Evolutionary conservation across 352 stramenopile species (phyloP).

Genomic region (Globisporangium parvum): DNA sequence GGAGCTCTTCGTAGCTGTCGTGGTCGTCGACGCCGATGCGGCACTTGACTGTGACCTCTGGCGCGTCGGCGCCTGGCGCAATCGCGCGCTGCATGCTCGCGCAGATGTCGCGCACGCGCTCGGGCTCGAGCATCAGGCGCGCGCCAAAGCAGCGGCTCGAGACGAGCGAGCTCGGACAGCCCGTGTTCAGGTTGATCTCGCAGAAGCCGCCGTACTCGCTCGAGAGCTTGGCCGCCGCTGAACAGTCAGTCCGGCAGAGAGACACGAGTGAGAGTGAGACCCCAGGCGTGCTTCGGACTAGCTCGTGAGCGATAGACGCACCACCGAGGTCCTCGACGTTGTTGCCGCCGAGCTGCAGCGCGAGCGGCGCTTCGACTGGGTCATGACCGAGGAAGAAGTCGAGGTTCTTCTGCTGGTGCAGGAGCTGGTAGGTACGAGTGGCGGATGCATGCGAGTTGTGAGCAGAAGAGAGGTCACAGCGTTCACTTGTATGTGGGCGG

Average conservation of each 20-base stretch:
- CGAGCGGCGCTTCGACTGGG: constrained; percentile 78
- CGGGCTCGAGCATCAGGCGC: constrained; percentile 95
- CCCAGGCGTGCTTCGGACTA: no score
- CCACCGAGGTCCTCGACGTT: constrained; percentile 75
- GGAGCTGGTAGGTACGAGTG: constrained; percentile 40
- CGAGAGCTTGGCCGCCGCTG: constrained; percentile 66
- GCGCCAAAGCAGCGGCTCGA: constrained; percentile 93
- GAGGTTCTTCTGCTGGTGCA: constrained; percentile 82
- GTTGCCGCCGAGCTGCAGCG: constrained; percentile 93
- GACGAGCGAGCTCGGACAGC: constrained; percentile 88
- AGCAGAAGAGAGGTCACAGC: no score
- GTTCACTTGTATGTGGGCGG: not conserved
- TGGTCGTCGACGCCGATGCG: constrained; percentile 95
- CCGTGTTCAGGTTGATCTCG: constrained; percentile 97
- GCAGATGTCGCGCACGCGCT: constrained; percentile 92
- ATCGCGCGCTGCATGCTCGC: constrained; percentile 73
- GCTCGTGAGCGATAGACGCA: constrained; percentile 20
- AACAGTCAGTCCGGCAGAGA: not conserved
- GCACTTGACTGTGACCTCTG: constrained; percentile 97
- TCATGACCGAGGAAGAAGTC: constrained; percentile 89
- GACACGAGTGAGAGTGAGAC: not conserved
- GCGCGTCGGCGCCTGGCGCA: constrained; percentile 14
- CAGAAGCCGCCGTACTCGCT: constrained; percentile 87
- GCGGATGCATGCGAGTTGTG: not conserved
- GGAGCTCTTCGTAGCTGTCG: constrained; percentile 90